Evolutionary conservation across 2,329 filamentous ascomycete species (phyloP), one percentile per base, ranked within the genome.

Genomic region (Penicillium sp.): DNA sequence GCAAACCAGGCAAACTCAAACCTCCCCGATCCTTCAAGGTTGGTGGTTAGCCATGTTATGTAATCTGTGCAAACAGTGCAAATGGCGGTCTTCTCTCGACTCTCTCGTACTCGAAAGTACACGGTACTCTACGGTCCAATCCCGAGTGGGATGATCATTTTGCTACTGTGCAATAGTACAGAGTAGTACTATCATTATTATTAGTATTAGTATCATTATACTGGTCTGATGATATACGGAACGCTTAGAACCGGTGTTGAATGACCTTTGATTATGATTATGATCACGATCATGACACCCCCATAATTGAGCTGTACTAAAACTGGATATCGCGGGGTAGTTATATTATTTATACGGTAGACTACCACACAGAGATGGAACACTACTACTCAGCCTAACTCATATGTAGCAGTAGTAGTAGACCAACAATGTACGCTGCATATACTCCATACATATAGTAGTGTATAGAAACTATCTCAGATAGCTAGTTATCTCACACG

Each of bases 1-100:
- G 53, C 60, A 62, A 62, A 62, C 35, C 19, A 37, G 12, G 50
- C 51, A 59, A 55, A 55, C 42, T 30, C 3, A 15, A 13, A 45
- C 5, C 22, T 45, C n/a, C 12, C 17, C 19, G 38, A 42, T 8
- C 33, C 10, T 15, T n/a, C n/a, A n/a, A n/a, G 42, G 19, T 24
- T 13, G 42, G n/a, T n/a, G n/a, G n/a, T n/a, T n/a, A 22, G 9
- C 44, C 1, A 9, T 1, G 6, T 26, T 47, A 28, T 47, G 44
- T 47, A 47, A 30, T 17, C 15, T 30, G 24, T 45, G 22, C 45
- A 49, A 49, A 49, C 45, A 47, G 44, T 47, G 24, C 44, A 49
- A 49, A 49, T 10, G 9, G 44, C 22, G n/a, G 12, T 30, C 15
- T 19, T 10, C 8, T 30, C 24, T 7, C 3, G 24, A 28, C 24